Evolutionary conservation across 345 rosid species (phyloP), one percentile per base, ranked within the genome.

Genomic region (Kandelia obovata): DNA sequence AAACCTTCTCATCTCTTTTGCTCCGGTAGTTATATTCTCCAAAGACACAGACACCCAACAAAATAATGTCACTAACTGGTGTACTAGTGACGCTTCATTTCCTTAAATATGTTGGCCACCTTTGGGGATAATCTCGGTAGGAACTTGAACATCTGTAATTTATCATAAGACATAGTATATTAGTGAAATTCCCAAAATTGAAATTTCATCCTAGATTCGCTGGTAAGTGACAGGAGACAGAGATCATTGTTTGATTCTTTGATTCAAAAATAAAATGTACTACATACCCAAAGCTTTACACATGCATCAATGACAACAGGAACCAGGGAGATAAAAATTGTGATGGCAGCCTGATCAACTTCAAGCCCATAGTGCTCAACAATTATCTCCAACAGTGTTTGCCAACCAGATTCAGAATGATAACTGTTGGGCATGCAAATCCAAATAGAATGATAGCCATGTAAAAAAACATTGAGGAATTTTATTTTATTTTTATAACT

Each of bases 371-470:
- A 91, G 76, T 91, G 98, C 62, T 91, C 97, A 65, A 87, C 81
- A 64, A 91, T 63, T 65, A 87, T 73, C 80, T 91, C 98, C 73
- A 83, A 15, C 75, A 91, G 66, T 56, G 97, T 85, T 75, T 84
- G 84, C 98, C 98, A 94, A 65, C 98, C 97, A 39, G 89, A 84
- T 80, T 88, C 96, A 28, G 98, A 94, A 83, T 94, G 98, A 78
- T 94, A 94, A 81, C 97, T 94, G 75, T 68, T 1, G 69, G 53
- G 62, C 30, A 43, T 15, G 31, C 17, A 68, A 63, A 31, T 53
- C 57, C 11, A 35, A 65, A 47, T 6, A n/a, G 30, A 57, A 65
- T 16, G 30, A 58, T 11, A n/a, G 5, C 10, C 30, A 21, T 51
- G 49, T 43, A 43, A 13, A 43, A 15, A 43, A 43, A 2, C 49